Conservation (phyloP, 768 basidiomycete species). For the Lactarius sanguifluus region DNA sequence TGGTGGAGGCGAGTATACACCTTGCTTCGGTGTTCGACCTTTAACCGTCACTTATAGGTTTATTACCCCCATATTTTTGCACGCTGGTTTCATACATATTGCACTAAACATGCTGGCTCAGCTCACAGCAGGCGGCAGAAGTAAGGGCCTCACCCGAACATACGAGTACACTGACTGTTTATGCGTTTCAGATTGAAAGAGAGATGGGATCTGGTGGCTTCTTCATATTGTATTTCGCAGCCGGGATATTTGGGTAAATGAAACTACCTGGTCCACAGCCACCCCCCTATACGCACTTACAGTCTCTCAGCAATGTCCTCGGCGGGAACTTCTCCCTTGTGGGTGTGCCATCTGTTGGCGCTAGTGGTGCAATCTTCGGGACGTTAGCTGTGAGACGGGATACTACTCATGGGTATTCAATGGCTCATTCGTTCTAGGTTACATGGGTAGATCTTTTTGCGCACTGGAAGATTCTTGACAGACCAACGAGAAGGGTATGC, state of each 20-base stretch:
- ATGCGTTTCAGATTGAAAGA: constrained; percentile 62
- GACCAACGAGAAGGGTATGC: constrained; percentile 73
- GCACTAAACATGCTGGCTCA: constrained; percentile 90
- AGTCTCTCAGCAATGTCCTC: constrained; percentile 62
- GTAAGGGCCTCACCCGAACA: constrained; percentile 38
- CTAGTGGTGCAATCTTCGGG: constrained; percentile 91
- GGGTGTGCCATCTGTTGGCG: constrained; percentile 86
- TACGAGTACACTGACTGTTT: constrained; percentile 4
- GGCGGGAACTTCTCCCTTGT: constrained; percentile 93
- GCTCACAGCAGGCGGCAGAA: constrained; percentile 71
- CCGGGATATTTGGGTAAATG: constrained; percentile 88
- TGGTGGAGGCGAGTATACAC: constrained; percentile 47
- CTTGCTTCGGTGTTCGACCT: neutral
- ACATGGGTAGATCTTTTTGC: constrained; percentile 88
- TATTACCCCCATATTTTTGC: constrained; percentile 70
- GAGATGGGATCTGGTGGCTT: constrained; percentile 92
- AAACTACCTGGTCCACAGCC: neutral
- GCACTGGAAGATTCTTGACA: constrained; percentile 88
- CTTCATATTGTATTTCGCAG: constrained; percentile 80
- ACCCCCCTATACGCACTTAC: neutral
- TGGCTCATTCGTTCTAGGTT: constrained; percentile 42
- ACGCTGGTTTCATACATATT: constrained; percentile 95
- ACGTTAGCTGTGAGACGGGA: constrained; percentile 61
- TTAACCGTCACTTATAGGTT: constrained; percentile 39
- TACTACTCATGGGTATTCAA: constrained; percentile 12